A percentile compares a stretch with the other conserved stretches of the same genome.
Evolutionary conservation across 768 basidiomycete genomes (phyloP).

Genomic region (Hydnomerulius pinastri): DNA sequence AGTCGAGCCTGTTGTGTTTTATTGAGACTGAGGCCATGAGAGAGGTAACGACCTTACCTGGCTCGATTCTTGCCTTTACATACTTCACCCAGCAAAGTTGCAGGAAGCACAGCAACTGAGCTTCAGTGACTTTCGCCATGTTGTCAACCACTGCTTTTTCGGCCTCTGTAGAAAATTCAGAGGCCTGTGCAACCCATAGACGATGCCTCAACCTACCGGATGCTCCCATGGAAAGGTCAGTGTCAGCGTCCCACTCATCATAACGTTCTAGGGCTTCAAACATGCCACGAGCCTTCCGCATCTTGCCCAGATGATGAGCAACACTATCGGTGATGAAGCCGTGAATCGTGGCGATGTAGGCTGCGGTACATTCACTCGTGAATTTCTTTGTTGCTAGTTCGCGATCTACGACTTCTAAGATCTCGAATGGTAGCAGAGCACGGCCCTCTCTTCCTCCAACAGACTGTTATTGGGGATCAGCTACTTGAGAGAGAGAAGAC

Average conservation of each 20-base stretch:
- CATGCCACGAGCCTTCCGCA: constrained; percentile 77
- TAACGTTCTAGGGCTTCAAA: constrained; percentile 76
- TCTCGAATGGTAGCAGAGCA: constrained; percentile 84
- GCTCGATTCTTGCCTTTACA: constrained; percentile 94
- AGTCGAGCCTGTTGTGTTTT: constrained; percentile 69
- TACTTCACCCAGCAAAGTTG: constrained; percentile 90
- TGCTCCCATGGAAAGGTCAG: constrained; percentile 75
- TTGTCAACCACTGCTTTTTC: constrained; percentile 84
- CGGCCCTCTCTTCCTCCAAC: constrained; percentile 59
- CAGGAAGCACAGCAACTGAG: constrained; percentile 78
- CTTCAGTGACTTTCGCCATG: constrained; percentile 82
- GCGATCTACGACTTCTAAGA: constrained; percentile 67
- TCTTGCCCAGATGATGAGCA: constrained; percentile 61
- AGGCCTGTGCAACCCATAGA: not conserved
- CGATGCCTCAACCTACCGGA: constrained; percentile 48
- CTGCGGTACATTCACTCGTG: constrained; percentile 65
- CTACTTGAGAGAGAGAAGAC: constrained; percentile 1
- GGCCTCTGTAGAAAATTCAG: constrained; percentile 44
- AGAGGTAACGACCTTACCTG: constrained; percentile 49
- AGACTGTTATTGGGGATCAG: constrained; percentile 45
- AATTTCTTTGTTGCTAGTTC: constrained; percentile 62
- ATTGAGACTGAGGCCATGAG: not conserved
- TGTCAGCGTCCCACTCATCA: constrained; percentile 76
- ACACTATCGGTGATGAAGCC: constrained; percentile 72
- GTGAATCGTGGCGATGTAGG: constrained; percentile 69